Percentiles rank a stretch among this genome's conserved stretches.
Evolutionary conservation across 495 filamentous ascomycete genomes (phyloP).

Genomic region (Peziza echinospora): DNA sequence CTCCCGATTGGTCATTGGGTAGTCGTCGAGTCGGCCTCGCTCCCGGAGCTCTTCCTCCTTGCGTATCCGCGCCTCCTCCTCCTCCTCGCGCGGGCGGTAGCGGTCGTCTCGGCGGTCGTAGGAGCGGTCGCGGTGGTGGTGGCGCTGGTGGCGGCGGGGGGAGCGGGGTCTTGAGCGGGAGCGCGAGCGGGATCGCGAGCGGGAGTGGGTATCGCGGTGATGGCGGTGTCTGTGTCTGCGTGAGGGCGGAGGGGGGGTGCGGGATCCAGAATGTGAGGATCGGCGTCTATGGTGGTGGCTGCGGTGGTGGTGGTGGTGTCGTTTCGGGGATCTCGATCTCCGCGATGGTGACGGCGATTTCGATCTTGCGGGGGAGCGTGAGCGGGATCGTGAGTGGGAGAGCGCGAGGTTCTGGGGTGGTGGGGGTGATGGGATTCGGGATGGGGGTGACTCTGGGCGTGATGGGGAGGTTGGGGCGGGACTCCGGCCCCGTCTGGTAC

Average conservation of each 20-base stretch:
- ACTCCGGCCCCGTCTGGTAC: not conserved
- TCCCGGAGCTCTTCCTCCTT: slow-evolving; percentile 11
- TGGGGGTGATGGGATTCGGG: not conserved
- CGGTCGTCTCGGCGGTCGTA: not conserved
- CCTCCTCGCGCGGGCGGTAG: slow-evolving; percentile 1
- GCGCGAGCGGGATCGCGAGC: slow-evolving; percentile 8
- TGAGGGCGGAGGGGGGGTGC: too few relatives aligned
- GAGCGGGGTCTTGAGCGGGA: slow-evolving; percentile 12
- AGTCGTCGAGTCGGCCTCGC: slow-evolving; percentile 6
- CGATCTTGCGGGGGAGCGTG: not conserved
- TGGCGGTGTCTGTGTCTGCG: not conserved
- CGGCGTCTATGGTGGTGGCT: too few relatives aligned
- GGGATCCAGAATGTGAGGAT: not conserved
- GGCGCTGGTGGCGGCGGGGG: slow-evolving; percentile 1
- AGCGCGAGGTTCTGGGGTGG: not conserved
- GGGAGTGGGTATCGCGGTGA: slow-evolving; percentile 2
- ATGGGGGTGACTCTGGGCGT: not conserved
- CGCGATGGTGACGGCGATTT: too few relatives aligned
- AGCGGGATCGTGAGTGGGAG: slow-evolving; percentile 4
- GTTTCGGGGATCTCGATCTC: too few relatives aligned
- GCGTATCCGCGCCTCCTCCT: slow-evolving; percentile 10
- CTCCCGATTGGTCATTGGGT: slow-evolving; percentile 2
- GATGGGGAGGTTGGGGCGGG: not conserved
- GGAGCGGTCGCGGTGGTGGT: not conserved
- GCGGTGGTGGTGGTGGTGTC: too few relatives aligned